phyloP scores from a whole-genome alignment of 768 basidiomycete species.

The Suillus americanus region DNA sequence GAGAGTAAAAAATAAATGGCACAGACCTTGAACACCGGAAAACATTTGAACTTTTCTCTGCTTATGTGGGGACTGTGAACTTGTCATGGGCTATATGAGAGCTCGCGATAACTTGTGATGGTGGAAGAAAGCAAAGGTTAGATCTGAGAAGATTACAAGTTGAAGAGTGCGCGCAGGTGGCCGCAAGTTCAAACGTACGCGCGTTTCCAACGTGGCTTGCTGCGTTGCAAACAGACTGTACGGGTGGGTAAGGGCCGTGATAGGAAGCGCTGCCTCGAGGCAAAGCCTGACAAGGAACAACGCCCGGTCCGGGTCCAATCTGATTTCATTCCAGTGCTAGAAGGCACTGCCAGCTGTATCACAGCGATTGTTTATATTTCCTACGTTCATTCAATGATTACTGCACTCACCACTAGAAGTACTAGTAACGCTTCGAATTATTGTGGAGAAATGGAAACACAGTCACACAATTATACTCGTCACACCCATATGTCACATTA shows the following conservation, averaged over 20 bases:
- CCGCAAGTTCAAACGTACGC: conserved; percentile 32
- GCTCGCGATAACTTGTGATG: conserved; percentile 17
- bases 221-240: conserved; percentile 46
- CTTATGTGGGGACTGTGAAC: conserved; percentile 55
- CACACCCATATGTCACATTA: conserved; percentile 1
- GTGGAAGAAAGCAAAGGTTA: conserved; percentile 33
- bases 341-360: not conserved
- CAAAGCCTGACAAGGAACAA: conserved; percentile 16
- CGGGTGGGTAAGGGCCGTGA: conserved; percentile 52
- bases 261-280: conserved; percentile 51
- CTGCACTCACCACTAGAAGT: not conserved
- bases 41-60: conserved; percentile 52
- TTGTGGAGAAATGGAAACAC: not conserved
- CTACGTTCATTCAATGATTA: conserved; percentile 7
- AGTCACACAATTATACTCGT: not conserved
- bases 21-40: conserved; percentile 49
- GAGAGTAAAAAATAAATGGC: conserved; percentile 20
- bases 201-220: conserved; percentile 67
- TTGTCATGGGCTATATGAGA: conserved; percentile 47
- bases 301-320: conserved; percentile 13
- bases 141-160: conserved; percentile 29
- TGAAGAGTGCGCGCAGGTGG: conserved; percentile 6
- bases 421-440: too few relatives aligned
- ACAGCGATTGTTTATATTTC: conserved; percentile 3
- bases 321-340: not conserved